Conservation (phyloP, 306 rosid genomes). For the Quercus suber region DNA sequence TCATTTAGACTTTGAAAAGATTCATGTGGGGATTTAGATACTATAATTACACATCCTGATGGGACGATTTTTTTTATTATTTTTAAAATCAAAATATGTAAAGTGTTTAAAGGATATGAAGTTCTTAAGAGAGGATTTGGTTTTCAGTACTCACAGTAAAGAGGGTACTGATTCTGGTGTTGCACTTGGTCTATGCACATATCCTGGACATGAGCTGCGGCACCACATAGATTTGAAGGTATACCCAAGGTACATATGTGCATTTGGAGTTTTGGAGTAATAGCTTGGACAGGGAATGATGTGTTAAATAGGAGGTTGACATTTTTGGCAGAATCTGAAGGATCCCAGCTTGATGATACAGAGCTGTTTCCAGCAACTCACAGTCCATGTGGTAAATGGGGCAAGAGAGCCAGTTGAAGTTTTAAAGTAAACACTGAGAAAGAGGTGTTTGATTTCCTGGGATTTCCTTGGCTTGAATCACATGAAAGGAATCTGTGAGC, state of each 20-base stretch:
- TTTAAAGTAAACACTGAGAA: constrained; percentile 70
- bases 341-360: constrained; percentile 83
- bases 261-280: constrained; percentile 49
- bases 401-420: constrained; percentile 60
- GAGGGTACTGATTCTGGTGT: constrained; percentile 88
- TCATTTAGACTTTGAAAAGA: constrained; percentile 89
- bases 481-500: too few species aligned
- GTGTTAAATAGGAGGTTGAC: constrained; percentile 87
- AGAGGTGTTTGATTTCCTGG: constrained; percentile 77
- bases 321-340: constrained; percentile 81
- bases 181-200: constrained; percentile 90
- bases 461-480: too few species aligned
- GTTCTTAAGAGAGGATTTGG: constrained; percentile 14
- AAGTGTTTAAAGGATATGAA: constrained; percentile 72
- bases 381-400: constrained; percentile 70
- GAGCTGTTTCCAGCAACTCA: constrained; percentile 72
- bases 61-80: constrained; percentile 56
- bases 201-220: constrained; percentile 78
- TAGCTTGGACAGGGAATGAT: constrained; percentile 95
- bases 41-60: constrained; percentile 86
- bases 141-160: constrained; percentile 84
- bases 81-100: constrained; percentile 36
- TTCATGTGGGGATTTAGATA: constrained; percentile 88
- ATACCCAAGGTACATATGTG: constrained; percentile 77
- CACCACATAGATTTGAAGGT: constrained; percentile 92